Base-by-base conservation (phyloP, 2,329 filamentous ascomycete species). In the Cladosporium colombiae region DNA sequence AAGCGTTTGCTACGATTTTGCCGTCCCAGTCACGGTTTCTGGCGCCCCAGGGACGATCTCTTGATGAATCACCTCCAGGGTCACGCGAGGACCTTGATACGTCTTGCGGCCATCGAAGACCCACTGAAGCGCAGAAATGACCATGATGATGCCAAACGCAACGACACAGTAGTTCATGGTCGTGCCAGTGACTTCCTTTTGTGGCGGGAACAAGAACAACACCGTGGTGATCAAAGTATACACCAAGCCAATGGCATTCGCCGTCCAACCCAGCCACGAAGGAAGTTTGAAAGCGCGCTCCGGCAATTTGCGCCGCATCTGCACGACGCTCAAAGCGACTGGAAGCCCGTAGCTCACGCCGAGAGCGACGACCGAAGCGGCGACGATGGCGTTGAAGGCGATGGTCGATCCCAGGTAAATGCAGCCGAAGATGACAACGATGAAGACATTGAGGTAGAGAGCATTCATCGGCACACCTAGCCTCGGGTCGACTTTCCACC, bases 341-440 rank as follows among this genome's bases (percentile, higher is more conserved):
- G 89, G 90, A 50, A 92, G 89, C 2, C 85, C 89, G 69, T 92
- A 92, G 5, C 87, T 88, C 3, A 92, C 78, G 7, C 88, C 87
- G 0, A 92, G 81, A 1, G 89, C 85, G 5, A 91, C 88, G 0
- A 91, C 89, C 0, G 87, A 88, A 0, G 89, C 86, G 0, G 88
- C 87, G 1, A 90, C 83, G 70, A 92, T 90, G 16, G 89, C 89
- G 50, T 89, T 91, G 77, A 92, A 91, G 0, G 89, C 89, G 66
- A 84, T 86, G 58, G 78, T 81, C 2, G 88, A 90, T 0, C 88
- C 89, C 2, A 92, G 81, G 75, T 91, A 90, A 68, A 92, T 88
- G 66, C 86, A 83, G 0, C 89, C 89, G 65, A 92, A 90, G 14
- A 91, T 80, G 65, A 91, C 82, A 1, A 91, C 86, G 55, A 89